Conservation (phyloP, 2,329 filamentous ascomycete species). For the Boeremia exigua region DNA sequence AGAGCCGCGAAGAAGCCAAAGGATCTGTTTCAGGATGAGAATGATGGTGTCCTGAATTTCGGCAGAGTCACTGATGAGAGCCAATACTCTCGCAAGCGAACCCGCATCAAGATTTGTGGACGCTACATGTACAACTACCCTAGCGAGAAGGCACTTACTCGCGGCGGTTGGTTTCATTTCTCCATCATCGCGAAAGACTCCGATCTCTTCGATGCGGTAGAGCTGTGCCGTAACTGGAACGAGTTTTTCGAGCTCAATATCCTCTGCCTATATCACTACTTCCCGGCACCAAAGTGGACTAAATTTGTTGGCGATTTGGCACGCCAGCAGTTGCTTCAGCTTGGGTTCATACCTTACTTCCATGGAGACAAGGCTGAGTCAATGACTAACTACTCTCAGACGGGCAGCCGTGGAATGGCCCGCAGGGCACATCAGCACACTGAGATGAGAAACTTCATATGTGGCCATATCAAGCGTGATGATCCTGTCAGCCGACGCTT, state of each 20-base stretch:
- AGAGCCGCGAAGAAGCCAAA: constrained; percentile 6
- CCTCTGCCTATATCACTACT: constrained; percentile 55
- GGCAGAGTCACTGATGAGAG: constrained; percentile 45
- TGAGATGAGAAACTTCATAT: constrained; percentile 52
- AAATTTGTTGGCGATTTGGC: constrained; percentile 50
- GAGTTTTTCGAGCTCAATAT: constrained; percentile 59
- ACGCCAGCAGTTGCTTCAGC: constrained; percentile 50
- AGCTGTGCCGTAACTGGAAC: constrained; percentile 59
- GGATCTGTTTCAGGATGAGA: constrained; percentile 10
- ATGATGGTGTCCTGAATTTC: constrained; percentile 42
- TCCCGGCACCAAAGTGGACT: constrained; percentile 56
- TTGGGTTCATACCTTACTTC: constrained; percentile 50
- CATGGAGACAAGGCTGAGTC: constrained; percentile 42
- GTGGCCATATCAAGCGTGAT: constrained; percentile 52
- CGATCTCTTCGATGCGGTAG: constrained; percentile 51
- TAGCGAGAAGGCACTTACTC: constrained; percentile 54
- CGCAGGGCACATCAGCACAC: constrained; percentile 44
- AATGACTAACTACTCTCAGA: constrained; percentile 40
- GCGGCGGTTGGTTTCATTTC: constrained; percentile 60
- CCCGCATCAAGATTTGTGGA: constrained; percentile 56
- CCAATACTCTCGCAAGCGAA: constrained; percentile 45
- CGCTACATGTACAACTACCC: constrained; percentile 60
- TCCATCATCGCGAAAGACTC: constrained; percentile 59
- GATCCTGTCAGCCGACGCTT: constrained; percentile 51
- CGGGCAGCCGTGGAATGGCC: constrained; percentile 41